These are phyloP conservation scores for Venturia aucupariae DNA, from an alignment of 2,329 filamentous ascomycete genomes.

Conservation along the genomic window DNA sequence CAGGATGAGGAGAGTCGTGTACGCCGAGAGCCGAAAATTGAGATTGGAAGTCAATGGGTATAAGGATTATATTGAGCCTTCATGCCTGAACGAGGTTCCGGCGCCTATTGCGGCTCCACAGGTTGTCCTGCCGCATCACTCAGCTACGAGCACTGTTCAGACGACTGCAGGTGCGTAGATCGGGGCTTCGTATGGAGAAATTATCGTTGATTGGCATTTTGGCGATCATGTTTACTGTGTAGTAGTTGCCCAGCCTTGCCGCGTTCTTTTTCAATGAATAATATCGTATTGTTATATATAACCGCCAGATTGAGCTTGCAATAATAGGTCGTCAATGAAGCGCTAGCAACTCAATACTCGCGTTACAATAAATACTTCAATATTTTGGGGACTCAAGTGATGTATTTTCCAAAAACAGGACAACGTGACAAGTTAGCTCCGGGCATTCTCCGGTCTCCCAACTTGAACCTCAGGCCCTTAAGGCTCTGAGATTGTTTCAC, in stretches of 20 bases:
- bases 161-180: neutral
- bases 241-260: neutral
- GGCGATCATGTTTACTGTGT: too few species aligned
- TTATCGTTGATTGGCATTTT: neutral
- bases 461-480: too few species aligned
- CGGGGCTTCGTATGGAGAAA: neutral
- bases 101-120: conserved; percentile 18
- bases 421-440: neutral
- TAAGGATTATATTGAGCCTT: conserved; percentile 31
- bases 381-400: too few species aligned
- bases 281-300: too few species aligned
- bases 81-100: conserved; percentile 29
- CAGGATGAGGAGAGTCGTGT: conserved; percentile 31
- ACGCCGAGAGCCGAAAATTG: conserved; percentile 32
- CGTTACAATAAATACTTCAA: too few species aligned
- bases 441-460: neutral
- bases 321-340: too few species aligned
- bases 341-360: too few species aligned
- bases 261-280: neutral
- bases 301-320: too few species aligned
- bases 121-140: conserved; percentile 5
- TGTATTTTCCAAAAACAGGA: too few species aligned
- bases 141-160: neutral
- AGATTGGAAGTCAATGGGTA: conserved; percentile 31
- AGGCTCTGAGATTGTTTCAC: too few species aligned